These are phyloP conservation scores for Pyrenula aspistea DNA, from an alignment of 495 filamentous ascomycete genomes.

Conservation along the genomic window DNA sequence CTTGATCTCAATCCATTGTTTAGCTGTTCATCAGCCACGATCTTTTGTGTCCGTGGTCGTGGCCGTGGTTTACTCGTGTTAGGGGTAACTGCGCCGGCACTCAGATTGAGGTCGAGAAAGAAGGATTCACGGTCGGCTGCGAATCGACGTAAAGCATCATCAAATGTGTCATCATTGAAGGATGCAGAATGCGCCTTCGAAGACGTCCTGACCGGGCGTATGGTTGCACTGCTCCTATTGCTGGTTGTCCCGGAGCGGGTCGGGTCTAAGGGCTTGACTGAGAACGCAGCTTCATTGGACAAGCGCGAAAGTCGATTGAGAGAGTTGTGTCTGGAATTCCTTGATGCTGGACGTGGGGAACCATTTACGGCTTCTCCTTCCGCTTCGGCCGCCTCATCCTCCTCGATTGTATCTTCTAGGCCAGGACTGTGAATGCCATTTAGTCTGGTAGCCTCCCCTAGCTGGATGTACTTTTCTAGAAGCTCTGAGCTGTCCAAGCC, in stretches of 20 bases:
- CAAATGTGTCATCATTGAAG: conserved; percentile 72
- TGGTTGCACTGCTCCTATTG: conserved; percentile 82
- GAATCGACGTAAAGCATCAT: conserved; percentile 84
- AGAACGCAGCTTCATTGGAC: conserved; percentile 50
- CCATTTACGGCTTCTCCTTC: conserved; percentile 25
- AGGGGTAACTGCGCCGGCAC: conserved; percentile 69
- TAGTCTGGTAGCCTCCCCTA: conserved; percentile 41
- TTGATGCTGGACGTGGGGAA: conserved; percentile 41
- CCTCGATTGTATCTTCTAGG: conserved; percentile 69
- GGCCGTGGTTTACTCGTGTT: conserved; percentile 58
- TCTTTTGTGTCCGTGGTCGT: conserved; percentile 66
- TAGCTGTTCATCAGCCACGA: conserved; percentile 61
- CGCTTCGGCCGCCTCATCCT: conserved; percentile 58
- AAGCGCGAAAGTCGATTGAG: conserved; percentile 52
- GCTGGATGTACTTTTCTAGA: conserved; percentile 28
- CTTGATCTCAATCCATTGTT: conserved; percentile 37
- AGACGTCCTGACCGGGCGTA: conserved; percentile 44
- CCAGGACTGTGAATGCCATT: conserved; percentile 33
- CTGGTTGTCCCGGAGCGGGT: conserved; percentile 51
- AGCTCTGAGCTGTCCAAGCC: conserved; percentile 65
- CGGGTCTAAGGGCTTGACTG: conserved; percentile 50
- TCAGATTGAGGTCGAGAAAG: conserved; percentile 82
- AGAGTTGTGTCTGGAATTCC: conserved; percentile 50
- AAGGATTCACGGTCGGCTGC: conserved; percentile 89
- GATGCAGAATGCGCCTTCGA: conserved; percentile 18